phyloP scores from a whole-genome alignment of 495 filamentous ascomycete species.

The Pyrenopolyporus hunteri region DNA sequence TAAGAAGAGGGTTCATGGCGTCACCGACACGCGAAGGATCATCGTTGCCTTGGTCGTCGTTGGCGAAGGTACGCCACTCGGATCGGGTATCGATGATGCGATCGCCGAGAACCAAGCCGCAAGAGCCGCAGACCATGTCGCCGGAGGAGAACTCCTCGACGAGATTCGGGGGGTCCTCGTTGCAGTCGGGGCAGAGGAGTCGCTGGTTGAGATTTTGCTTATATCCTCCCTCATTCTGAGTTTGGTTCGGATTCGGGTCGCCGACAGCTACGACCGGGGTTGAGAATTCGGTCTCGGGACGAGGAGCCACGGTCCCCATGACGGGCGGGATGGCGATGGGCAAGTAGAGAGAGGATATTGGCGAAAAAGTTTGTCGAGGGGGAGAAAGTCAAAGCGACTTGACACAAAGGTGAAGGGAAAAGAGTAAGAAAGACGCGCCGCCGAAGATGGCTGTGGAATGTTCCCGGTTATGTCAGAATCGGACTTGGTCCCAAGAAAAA shows the following conservation, averaged over 20 bases:
- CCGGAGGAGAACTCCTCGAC: constrained; percentile 89
- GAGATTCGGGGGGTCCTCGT: constrained; percentile 88
- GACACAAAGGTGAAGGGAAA: constrained; percentile 16
- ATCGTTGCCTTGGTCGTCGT: constrained; percentile 92
- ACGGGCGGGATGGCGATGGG: constrained; percentile 15
- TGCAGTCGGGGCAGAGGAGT: constrained; percentile 87
- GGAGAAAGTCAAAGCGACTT: constrained; percentile 1
- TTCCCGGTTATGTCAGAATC: constrained; percentile 27
- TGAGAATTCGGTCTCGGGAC: constrained; percentile 28
- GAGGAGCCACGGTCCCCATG: constrained; percentile 22
- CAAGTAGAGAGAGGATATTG: not conserved
- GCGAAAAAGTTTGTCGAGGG: not conserved
- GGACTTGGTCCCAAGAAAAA: not conserved
- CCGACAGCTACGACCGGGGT: not conserved
- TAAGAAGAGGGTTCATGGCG: constrained; percentile 80
- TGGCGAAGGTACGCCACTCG: constrained; percentile 98
- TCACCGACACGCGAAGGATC: constrained; percentile 98
- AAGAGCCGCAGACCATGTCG: constrained; percentile 90
- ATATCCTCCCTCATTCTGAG: constrained; percentile 35
- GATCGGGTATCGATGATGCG: constrained; percentile 93
- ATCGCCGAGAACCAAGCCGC: constrained; percentile 88
- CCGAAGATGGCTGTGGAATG: constrained; percentile 30
- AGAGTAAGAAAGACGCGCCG: constrained; percentile 7
- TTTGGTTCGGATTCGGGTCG: not conserved
- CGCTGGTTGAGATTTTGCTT: constrained; percentile 77